Base-by-base conservation (phyloP, 2,329 filamentous ascomycete genomes). In the Hymenoscyphus infarciens region DNA sequence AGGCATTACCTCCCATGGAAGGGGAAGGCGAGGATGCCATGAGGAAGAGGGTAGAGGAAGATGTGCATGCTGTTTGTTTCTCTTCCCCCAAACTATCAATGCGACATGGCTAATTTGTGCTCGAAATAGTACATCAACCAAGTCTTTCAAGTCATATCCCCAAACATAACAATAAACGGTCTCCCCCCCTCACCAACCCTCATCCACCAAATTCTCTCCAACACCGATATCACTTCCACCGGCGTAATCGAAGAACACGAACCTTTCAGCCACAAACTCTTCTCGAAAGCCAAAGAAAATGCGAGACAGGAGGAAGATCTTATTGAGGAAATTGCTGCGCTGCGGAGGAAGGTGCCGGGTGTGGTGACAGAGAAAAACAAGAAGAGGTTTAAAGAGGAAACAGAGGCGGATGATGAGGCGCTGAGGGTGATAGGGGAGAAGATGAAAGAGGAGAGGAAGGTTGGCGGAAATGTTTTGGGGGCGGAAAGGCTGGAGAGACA, bases 1-100 rank as follows among this genome's bases (percentile, higher is more conserved):
- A 83, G 69, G 85, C 85, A 58, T 86, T 93, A 61, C 90, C 90
- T 27, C 84, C 85, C 0, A 82, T 87, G 35, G 84, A 85, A 52
- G 79, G 74, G 63, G 83, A 84, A 64, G 85, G 87, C 72, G 81
- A 83, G 63, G 85, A 87, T 73, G 82, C 83, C 65, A 74, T 88
- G 70, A 79, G 86, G 61, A 78, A 78, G 64, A 78, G 81, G 57
- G 87, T 89, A 25, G 85, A 87, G 69, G 75, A 78, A 66, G 78
- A 87, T 2, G 83, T 88, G 13, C 79, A 84, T 61, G 81, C 86
- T 71, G 86, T 87, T 73, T 33, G 72, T 29, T 56, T 39, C 29
- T n/a, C 35, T 11, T 49, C 57, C 58, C 39, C 52, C 35, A 7
- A 11, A n/a, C 13, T 42, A 7, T 15, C 2, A 58, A 45, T 27